phyloP scores from a whole-genome alignment of 2,329 filamentous ascomycete genomes.

The Trichoderma guizhouense region DNA sequence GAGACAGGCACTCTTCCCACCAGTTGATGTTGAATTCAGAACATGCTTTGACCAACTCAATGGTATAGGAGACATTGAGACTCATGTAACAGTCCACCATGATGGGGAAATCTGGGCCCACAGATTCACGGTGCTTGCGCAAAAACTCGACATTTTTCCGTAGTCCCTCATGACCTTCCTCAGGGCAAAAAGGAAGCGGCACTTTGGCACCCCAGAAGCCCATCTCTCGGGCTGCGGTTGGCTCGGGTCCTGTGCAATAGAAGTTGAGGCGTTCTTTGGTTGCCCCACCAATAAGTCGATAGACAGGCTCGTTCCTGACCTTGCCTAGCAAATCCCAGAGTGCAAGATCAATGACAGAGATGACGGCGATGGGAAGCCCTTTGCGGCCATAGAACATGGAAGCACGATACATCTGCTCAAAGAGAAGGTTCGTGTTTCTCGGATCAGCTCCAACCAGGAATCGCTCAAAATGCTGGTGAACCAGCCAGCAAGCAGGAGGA shows the following conservation, averaged over 20 bases:
- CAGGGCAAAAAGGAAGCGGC: conserved; percentile 82
- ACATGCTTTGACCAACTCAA: conserved; percentile 81
- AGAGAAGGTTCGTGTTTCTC: conserved; percentile 84
- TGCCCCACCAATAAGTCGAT: conserved; percentile 90
- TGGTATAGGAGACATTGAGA: conserved; percentile 87
- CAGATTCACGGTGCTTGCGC: conserved; percentile 74
- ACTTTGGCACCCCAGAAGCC: conserved; percentile 92
- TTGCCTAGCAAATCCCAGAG: conserved; percentile 92
- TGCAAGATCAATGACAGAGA: conserved; percentile 90
- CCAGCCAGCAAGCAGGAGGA: conserved; percentile 89
- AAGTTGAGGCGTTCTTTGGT: conserved; percentile 81
- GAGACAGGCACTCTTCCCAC: conserved; percentile 93
- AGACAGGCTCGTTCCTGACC: conserved; percentile 87
- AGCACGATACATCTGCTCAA: conserved; percentile 93
- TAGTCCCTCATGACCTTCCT: conserved; percentile 77
- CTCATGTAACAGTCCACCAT: conserved; percentile 99
- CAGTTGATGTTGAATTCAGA: conserved; percentile 87
- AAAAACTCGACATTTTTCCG: conserved; percentile 89
- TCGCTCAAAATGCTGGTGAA: conserved; percentile 88
- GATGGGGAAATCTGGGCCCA: conserved; percentile 86
- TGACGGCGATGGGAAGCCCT: conserved; percentile 83
- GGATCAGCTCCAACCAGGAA: conserved; percentile 89
- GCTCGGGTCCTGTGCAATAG: conserved; percentile 91
- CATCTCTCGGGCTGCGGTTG: conserved; percentile 74
- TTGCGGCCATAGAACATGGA: conserved; percentile 98